These are phyloP conservation scores for Colletotrichum sp. DNA, from an alignment of 2,329 filamentous ascomycete genomes.

Conservation along the genomic window DNA sequence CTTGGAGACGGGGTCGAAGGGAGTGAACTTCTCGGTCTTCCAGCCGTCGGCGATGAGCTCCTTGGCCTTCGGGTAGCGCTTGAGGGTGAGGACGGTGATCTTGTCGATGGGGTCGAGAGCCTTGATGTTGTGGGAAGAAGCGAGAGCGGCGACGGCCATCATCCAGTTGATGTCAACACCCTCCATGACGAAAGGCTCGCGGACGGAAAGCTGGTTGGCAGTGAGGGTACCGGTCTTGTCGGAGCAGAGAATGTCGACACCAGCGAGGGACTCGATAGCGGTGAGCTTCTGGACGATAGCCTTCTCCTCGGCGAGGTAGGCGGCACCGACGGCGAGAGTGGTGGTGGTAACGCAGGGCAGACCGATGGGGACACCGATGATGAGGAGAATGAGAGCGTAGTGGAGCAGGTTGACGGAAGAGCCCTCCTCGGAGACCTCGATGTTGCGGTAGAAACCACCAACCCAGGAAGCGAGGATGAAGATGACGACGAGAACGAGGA, in stretches of 20 bases:
- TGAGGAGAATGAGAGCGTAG: conserved; percentile 74
- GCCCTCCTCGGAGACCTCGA: conserved; percentile 60
- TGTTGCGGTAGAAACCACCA: conserved; percentile 78
- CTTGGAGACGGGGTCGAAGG: conserved; percentile 82
- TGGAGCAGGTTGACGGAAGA: conserved; percentile 67
- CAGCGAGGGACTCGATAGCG: conserved; percentile 75
- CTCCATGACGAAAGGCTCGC: conserved; percentile 78
- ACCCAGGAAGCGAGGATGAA: conserved; percentile 79
- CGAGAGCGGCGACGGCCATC: conserved; percentile 80
- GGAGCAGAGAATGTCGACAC: conserved; percentile 81
- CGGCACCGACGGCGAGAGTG: conserved; percentile 77
- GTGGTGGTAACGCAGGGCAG: conserved; percentile 81
- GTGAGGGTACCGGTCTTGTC: conserved; percentile 83
- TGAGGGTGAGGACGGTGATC: conserved; percentile 77
- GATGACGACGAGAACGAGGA: conserved; percentile 79
- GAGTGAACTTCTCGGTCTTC: conserved; percentile 79
- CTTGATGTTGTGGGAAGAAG: conserved; percentile 80
- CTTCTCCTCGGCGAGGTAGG: conserved; percentile 79
- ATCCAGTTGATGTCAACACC: conserved; percentile 84
- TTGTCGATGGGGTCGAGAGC: conserved; percentile 82
- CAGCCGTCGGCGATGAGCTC: conserved; percentile 78
- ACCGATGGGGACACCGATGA: conserved; percentile 82
- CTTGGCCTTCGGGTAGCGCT: conserved; percentile 77
- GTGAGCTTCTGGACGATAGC: conserved; percentile 82
- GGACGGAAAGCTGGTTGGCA: conserved; percentile 77